Evolutionary conservation across 2,329 filamentous ascomycete species (phyloP), one percentile per base, ranked within the genome.

Genomic region (Colletotrichum cereale): DNA sequence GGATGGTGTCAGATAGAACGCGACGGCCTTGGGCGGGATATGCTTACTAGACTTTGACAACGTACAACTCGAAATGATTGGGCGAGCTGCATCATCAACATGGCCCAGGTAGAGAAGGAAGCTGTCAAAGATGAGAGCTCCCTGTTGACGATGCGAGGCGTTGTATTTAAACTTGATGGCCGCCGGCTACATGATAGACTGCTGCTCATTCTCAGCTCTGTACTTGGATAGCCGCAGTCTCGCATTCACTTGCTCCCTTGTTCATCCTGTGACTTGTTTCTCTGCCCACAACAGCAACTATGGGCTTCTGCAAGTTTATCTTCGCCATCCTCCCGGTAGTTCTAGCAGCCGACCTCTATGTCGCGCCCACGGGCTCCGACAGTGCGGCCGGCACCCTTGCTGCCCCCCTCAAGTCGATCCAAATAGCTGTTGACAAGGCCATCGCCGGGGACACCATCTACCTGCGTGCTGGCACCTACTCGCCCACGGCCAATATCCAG

Each of bases 401-500:
- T 6, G 75, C 81, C 1, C 85, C 85, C 1, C 82, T 81, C 44
- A 82, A 80, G 12, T 86, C 84, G 1, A 86, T 87, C 29, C 85
- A 86, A 75, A 77, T 79, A 3, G 85, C 84, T 0, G 81, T 87
- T 5, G 75, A 86, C 73, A 81, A 79, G 31, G 85, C 85, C 18
- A 80, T 78, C 10, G 82, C 85, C 36, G 85, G 85, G 7, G 84
- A 86, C 67, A 83, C 78, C 8, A 73, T 80, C 44, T 78, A 81
- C 71, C 66, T 80, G 56, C 78, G 79, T 29, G 79, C 79, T 62
- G 80, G 80, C 3, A 66, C 73, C 40, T 86, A 86, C 77, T 77
- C 79, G 50, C 83, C 82, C 0, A 82, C 82, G 0, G 81, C 80
- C 44, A 87, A 86, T 75, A 84, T 87, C 56, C 83, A 86, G 74